Evolutionary conservation across 495 filamentous ascomycete genomes (phyloP), one percentile per base, ranked within the genome.

Genomic region (Xylaria palmicola): DNA sequence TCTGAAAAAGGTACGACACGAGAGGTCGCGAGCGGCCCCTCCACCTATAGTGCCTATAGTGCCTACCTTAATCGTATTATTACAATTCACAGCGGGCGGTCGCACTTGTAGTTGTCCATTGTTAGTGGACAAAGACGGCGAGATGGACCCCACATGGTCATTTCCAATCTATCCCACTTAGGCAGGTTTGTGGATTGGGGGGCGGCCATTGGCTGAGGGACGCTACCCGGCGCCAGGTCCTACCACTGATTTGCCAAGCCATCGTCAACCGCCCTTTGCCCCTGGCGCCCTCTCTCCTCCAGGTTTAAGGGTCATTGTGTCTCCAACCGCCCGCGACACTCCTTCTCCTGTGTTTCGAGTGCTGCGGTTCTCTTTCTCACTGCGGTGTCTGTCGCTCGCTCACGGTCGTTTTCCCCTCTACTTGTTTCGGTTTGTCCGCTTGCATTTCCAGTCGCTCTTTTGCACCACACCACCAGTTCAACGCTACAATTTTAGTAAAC

Each of bases 371-470:
- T 36, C 62, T 51, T 44, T 59, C 48, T 47, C 54, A 60, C 62
- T 53, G 56, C 58, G 54, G 62, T 56, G 62, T 62, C 60, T 15
- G 55, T 60, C 39, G 51, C 53, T 59, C 50, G 47, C n/a, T 51
- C 36, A 30, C 51, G 39, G 20, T 27, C 54, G 47, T 13, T 59
- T 57, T 45, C 48, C n/a, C 60, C 36, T 49, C 34, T 48, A 47
- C 36, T 58, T 37, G 27, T 53, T 52, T 41, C 39, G 49, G 40
- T 34, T 34, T 24, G 34, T 20, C 44, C 24, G 41, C 49, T 13
- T 36, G 26, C 49, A 40, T 66, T 65, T 62, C 68, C 51, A 50
- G 37, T 62, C 49, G 27, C 61, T 52, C 62, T 65, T 40, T 56
- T 50, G 26, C 57, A 52, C 57, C 49, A 26, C 57, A 52, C 57